Conservation (phyloP, 2,329 filamentous ascomycete genomes). For the Zasmidium citrigriseum region DNA sequence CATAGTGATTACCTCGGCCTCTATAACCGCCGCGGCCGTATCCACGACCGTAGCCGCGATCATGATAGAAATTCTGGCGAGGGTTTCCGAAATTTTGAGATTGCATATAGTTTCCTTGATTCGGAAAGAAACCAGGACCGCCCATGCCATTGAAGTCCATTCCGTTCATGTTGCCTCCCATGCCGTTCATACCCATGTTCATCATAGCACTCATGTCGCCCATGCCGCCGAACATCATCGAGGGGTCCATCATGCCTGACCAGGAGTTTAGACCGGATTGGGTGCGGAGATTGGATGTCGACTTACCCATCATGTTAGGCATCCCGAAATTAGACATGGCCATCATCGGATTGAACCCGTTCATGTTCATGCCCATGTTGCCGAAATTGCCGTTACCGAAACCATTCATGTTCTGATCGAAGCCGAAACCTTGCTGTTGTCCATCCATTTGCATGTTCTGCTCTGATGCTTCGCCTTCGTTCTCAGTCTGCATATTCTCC, state of each 20-base stretch:
- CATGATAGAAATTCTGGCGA: slow-evolving; percentile 58
- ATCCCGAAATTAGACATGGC: slow-evolving; percentile 53
- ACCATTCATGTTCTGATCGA: slow-evolving; percentile 25
- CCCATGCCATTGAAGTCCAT: slow-evolving; percentile 65
- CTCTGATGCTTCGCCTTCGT: slow-evolving; percentile 12
- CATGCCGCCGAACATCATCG: slow-evolving; percentile 80
- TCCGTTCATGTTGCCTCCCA: slow-evolving; percentile 65
- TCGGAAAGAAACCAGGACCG: slow-evolving; percentile 60
- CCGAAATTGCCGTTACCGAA: slow-evolving; percentile 24
- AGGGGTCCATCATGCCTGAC: slow-evolving; percentile 79
- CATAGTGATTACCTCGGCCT: slow-evolving; percentile 27
- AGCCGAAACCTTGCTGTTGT: slow-evolving; percentile 23
- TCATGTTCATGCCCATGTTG: slow-evolving; percentile 36
- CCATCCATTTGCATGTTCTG: slow-evolving; percentile 23
- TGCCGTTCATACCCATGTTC: slow-evolving; percentile 62
- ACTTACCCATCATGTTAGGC: slow-evolving; percentile 79
- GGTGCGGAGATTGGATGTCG: slow-evolving; percentile 5
- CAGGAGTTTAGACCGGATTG: slow-evolving; percentile 24
- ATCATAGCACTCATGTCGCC: slow-evolving; percentile 63
- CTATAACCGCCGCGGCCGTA: slow-evolving; percentile 45
- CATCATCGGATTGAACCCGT: slow-evolving; percentile 72
- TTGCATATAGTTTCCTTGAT: slow-evolving; percentile 54
- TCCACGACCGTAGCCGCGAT: slow-evolving; percentile 67
- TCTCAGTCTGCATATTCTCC: slow-evolving; percentile 14
- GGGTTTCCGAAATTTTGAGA: slow-evolving; percentile 39